Base-by-base conservation (phyloP, 1,139 yeast species). In the Protomyces inundatus region DNA sequence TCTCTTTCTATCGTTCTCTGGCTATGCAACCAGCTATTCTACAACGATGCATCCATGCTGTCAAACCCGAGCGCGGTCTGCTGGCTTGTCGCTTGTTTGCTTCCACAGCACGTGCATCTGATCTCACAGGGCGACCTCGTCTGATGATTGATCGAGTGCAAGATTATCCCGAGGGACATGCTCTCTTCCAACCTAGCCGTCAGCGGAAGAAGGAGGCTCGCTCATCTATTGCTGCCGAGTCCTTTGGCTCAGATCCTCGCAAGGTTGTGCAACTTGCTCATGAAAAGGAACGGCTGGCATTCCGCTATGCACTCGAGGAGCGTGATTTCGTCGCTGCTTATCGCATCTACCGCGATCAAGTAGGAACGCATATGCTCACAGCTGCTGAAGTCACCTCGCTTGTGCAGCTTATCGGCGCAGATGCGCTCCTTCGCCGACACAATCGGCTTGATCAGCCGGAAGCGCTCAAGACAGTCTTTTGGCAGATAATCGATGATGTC, bases 331-430 rank as follows among this genome's bases (percentile, higher is more conserved):
- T 30, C 6, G n/a, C 56, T 12, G 62, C 62, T 10, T 58, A 58
- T 33, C 55, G 36, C 33, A 52, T 58, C n/a, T 58, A 58, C 34
- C 34, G 53, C 9, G 62, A 58, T 14, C 56, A 58, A 14, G 4
- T 48, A 16, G 56, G 42, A 6, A 9, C 45, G 42, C 62, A 52
- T 1, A 52, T 58, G 5, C 53, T 58, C 30, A 36, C 46, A 32
- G 62, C 56, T 4, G 55, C 56, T 34, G 62, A 58, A 35, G 56
- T 58, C 34, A 58, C 62, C 4, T 58, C 62, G 9, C 56, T 58
- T 16, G 45, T 58, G 40, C 62, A 58, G n/a, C 37, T 58, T 42
- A 58, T 58, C 12, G 40, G 56, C 9, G 62, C 62, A 5, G 62
- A 58, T 58, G 62, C 62, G 7, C 52, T 51, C 30, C 30, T 58